A percentile compares a stretch with the other conserved stretches of the same genome.
These are phyloP conservation scores for Monosporozyma servazzii DNA, from an alignment of 805 yeast species.

Conservation along the genomic window DNA sequence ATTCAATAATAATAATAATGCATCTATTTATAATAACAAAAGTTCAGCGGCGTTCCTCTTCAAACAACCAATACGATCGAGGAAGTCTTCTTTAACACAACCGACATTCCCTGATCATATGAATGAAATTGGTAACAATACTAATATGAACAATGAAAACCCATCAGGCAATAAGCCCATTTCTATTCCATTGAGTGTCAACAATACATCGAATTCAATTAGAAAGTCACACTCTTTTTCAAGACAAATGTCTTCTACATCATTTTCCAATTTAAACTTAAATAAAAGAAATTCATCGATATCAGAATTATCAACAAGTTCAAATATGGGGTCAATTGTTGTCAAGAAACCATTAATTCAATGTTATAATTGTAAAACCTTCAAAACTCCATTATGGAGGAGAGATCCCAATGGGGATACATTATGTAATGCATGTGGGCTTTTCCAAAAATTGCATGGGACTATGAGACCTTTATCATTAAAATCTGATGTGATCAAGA, in stretches of 20 bases:
- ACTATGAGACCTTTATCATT: constrained; percentile 84
- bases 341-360: constrained; percentile 30
- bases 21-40: not conserved
- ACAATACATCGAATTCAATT: constrained; percentile 19
- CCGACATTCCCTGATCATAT: not conserved
- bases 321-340: not conserved
- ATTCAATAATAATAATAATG: constrained; percentile 1
- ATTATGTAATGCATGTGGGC: constrained; percentile 92
- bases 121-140: not conserved
- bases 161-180: constrained; percentile 3
- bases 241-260: constrained; percentile 23
- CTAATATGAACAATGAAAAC: not conserved
- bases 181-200: constrained; percentile 5
- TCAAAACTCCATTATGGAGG: constrained; percentile 92
- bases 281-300: constrained; percentile 18
- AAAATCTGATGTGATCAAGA: constrained; percentile 87
- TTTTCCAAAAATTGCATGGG: constrained; percentile 88
- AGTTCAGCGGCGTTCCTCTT: not conserved
- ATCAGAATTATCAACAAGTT: constrained; percentile 13
- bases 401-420: constrained; percentile 89
- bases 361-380: constrained; percentile 87
- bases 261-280: constrained; percentile 15
- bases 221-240: constrained; percentile 21
- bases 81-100: constrained; percentile 4
- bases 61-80: constrained; percentile 2